These are phyloP conservation scores for Jackrogersella multiformis DNA, from an alignment of 495 filamentous ascomycete genomes.

Conservation along the genomic window DNA sequence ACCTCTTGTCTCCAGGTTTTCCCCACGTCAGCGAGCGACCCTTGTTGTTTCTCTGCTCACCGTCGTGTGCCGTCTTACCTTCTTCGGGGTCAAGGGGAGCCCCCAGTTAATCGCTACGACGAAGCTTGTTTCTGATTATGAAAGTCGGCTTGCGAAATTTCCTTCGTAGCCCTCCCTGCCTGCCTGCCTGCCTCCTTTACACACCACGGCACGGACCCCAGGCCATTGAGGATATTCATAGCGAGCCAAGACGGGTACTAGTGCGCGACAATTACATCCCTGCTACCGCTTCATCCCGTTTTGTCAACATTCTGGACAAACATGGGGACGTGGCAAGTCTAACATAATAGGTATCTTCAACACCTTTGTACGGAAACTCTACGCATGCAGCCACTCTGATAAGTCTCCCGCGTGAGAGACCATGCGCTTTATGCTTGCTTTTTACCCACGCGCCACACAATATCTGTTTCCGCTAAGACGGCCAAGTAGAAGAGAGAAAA, in stretches of 20 bases:
- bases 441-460: conserved; percentile 1
- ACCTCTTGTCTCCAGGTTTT: conserved; percentile 38
- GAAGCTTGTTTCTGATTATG: conserved; percentile 37
- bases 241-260: conserved; percentile 44
- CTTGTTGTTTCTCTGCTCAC: conserved; percentile 25
- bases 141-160: conserved; percentile 20
- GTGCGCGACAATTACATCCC: conserved; percentile 32
- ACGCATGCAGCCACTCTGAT: conserved; percentile 8
- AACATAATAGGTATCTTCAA: conserved; percentile 8
- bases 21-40: conserved; percentile 25
- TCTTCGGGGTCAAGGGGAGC: conserved; percentile 24
- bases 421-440: conserved; percentile 15
- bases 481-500: conserved; percentile 30
- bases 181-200: too few relatives aligned
- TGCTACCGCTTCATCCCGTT: conserved; percentile 35
- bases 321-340: conserved; percentile 17
- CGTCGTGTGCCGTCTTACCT: conserved; percentile 43
- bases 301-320: conserved; percentile 28
- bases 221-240: conserved; percentile 9
- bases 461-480: conserved; percentile 25
- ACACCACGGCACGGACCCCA: conserved; percentile 22
- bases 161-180: conserved; percentile 3
- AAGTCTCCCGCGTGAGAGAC: conserved; percentile 20
- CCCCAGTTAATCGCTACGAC: conserved; percentile 27
- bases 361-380: conserved; percentile 3